These are phyloP conservation scores for Hippophae rhamnoides DNA, from an alignment of 306 rosid genomes.

Conservation along the genomic window DNA sequence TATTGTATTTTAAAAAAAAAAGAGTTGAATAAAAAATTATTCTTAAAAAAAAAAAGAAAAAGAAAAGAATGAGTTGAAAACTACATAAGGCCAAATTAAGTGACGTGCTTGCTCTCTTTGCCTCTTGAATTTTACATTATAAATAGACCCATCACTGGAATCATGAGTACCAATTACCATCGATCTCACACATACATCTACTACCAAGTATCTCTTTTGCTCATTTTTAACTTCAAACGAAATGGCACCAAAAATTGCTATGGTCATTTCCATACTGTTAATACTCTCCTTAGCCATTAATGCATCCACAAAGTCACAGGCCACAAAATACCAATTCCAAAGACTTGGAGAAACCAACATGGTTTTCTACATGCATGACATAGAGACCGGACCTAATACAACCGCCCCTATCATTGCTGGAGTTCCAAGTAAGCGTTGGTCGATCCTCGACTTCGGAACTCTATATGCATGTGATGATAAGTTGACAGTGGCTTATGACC, in stretches of 20 bases:
- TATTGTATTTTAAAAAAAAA: too few relatives aligned
- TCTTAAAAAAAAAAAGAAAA: too few relatives aligned
- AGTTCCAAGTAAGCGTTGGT: not conserved
- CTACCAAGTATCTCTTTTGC: too few relatives aligned
- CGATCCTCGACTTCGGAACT: not conserved
- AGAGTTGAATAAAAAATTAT: too few relatives aligned
- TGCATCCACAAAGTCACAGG: not conserved
- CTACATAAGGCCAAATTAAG: too few relatives aligned
- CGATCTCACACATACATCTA: too few relatives aligned
- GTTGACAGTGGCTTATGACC: not conserved
- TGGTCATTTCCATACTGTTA: not conserved
- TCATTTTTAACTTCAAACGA: not conserved
- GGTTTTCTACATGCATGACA: not conserved
- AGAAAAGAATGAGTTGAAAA: too few relatives aligned
- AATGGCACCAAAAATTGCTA: not conserved
- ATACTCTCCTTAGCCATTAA: not conserved
- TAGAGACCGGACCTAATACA: not conserved
- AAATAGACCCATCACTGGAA: too few relatives aligned
- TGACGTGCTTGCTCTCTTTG: too few relatives aligned
- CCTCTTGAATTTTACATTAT: too few relatives aligned
- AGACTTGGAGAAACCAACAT: not conserved
- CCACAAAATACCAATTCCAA: conserved; percentile 1
- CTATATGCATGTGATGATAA: not conserved
- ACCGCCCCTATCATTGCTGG: not conserved
- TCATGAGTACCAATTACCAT: too few relatives aligned